These are phyloP conservation scores for Noccaea caerulescens DNA, from an alignment of 345 rosid species.

Conservation along the genomic window DNA sequence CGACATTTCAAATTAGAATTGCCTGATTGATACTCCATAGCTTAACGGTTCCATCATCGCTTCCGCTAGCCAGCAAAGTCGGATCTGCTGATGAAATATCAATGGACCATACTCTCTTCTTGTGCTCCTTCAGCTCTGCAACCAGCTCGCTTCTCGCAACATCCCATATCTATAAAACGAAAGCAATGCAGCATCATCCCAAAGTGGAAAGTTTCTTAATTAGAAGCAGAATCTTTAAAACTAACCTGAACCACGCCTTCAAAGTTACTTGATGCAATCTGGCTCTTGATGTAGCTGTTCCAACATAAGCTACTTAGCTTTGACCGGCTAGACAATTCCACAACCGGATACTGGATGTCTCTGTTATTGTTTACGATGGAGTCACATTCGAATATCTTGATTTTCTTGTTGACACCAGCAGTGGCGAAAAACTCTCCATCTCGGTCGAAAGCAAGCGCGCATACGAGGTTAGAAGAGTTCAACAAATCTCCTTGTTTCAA, in stretches of 20 bases:
- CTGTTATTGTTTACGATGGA: constrained; percentile 62
- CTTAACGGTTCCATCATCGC: constrained; percentile 94
- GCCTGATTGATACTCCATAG: constrained; percentile 99
- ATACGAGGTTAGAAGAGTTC: constrained; percentile 85
- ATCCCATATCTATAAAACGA: constrained; percentile 75
- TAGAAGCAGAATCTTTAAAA: constrained; percentile 2
- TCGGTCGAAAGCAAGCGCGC: constrained; percentile 87
- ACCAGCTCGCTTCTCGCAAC: constrained; percentile 83
- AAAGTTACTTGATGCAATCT: constrained; percentile 95
- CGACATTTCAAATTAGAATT: constrained; percentile 89
- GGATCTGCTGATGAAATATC: constrained; percentile 90
- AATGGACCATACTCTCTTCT: constrained; percentile 92
- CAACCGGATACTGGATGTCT: constrained; percentile 92
- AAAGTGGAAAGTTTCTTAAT: no score
- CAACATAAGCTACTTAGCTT: constrained; percentile 89
- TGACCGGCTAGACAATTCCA: constrained; percentile 82
- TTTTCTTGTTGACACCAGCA: constrained; percentile 96
- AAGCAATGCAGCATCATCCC: no score
- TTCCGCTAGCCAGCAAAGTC: constrained; percentile 93
- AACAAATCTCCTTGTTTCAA: constrained; percentile 91
- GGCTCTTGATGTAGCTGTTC: constrained; percentile 92
- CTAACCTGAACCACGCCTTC: constrained; percentile 96
- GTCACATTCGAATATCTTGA: constrained; percentile 88
- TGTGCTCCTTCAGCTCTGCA: constrained; percentile 85
- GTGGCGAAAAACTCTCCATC: constrained; percentile 91